Evolutionary conservation across 441 rosid species (phyloP), one percentile per base, ranked within the genome.

Genomic region (Flueggea neowawraea): DNA sequence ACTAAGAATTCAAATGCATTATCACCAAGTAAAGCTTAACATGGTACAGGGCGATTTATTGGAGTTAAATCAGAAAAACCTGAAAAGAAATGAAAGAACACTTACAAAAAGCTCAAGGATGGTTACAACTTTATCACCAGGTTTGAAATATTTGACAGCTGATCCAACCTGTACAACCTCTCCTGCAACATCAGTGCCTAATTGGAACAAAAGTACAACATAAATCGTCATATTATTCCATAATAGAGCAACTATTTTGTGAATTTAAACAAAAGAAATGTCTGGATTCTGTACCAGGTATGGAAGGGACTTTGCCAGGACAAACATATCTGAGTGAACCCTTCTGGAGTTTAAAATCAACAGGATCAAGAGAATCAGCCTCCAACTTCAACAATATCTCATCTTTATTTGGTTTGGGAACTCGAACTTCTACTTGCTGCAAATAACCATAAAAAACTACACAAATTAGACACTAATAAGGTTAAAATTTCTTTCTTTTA

Each of bases 81-180:
- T 44, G 16, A 31, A 45, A 47, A 6, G 22, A 53, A 4, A 62
- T 53, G 65, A 51, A 11, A 52, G 68, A 43, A 43, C 28, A 22
- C 28, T 22, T 61, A 73, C 80, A 11, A 17, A 11, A 17, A 16
- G 45, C 56, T 62, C 31, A 16, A 87, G 89, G 44, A 58, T 13
- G 28, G 86, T 83, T 3, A 84, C 87, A 71, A 89, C 95, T 85
- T 82, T 85, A 70, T 89, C 90, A 58, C 97, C 95, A n/a, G 79
- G 57, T 67, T 82, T 84, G 73, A 82, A 87, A n/a, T 80, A 70
- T 61, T 77, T 58, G 49, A 87, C 92, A 61, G 73, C 86, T 31
- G 82, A 36, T 58, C 82, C 83, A 53, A 78, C 71, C 54, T 75
- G 73, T 12, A 74, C 67, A 11, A 74, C 69, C 53, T 78, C 81